Evolutionary conservation across 139 green algal genomes (phyloP), one percentile per base, ranked within the genome.

Genomic region (Pseudopediastrum boryanum): DNA sequence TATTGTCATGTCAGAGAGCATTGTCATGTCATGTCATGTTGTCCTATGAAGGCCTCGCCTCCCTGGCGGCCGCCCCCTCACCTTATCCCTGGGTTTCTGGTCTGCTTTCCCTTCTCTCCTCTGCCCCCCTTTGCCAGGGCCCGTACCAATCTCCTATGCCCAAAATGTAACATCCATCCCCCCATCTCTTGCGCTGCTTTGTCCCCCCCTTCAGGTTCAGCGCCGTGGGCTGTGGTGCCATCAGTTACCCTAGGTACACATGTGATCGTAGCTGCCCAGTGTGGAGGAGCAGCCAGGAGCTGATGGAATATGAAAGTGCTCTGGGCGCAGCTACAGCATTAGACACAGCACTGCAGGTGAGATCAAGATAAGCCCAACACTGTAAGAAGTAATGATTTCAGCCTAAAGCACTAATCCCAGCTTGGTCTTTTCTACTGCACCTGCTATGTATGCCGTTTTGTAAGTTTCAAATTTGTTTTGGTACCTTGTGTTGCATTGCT

Each of bases 241-340:
- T 90, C 25, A 78, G 73, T 23, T 98, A 96, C 80, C 91, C 94
- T 25, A 27, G 39, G 33, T 98, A 94, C 80, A 33, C 16, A 1
- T 29, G 93, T 1, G 50, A 71, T n/a, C 64, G 87, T 31, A 77
- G 80, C 2, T 80, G 71, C 4, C 65, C 80, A 25, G 87, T 88
- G 2, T 97, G 96, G 41, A 4, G 38, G 25, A 82, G 8, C 25
- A 84, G 92, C 5, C 31, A 78, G 41, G 69, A 81, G 13, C 85
- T 97, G 73, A 75, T 95, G 75, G 77, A 84, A 3, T 97, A 97
- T 77, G 90, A 98, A 70, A 35, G 36, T 4, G 89, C 92, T 2
- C 80, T 97, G 25, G 1, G 13, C 25, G 78, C 90, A 6, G 92
- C 88, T 9, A 76, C 61, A 4, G 42, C 35, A 21, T 79, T 97